Conservation (phyloP, 352 stramenopile genomes). For the Phytophthora vignae region DNA sequence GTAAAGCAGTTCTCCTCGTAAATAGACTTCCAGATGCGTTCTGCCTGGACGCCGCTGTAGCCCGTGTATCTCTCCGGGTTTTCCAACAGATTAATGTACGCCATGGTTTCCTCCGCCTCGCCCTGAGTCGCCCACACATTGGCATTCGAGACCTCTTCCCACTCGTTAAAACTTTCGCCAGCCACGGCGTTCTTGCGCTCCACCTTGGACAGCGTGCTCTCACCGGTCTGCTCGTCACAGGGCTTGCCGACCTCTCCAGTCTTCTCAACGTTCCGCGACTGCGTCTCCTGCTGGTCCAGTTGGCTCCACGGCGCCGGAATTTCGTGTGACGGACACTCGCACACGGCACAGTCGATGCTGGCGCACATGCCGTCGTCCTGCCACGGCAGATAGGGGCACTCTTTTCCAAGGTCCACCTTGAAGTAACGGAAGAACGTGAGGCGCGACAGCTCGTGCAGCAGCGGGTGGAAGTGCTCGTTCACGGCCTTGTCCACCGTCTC, state of each 20-base stretch:
- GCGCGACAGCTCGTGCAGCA: constrained; percentile 78
- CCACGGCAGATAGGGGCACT: constrained; percentile 88
- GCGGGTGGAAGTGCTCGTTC: constrained; percentile 82
- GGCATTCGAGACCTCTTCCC: constrained; percentile 64
- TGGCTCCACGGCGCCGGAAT: constrained; percentile 85
- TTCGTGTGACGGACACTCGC: constrained; percentile 88
- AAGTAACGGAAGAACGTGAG: constrained; percentile 95
- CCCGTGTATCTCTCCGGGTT: constrained; percentile 99
- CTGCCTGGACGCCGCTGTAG: constrained; percentile 93
- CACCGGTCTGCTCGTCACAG: constrained; percentile 75
- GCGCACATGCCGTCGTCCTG: constrained; percentile 92
- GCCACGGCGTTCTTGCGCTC: constrained; percentile 78
- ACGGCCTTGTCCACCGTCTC: constrained; percentile 88
- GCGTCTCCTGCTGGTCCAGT: constrained; percentile 55
- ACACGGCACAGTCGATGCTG: constrained; percentile 91
- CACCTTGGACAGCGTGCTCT: constrained; percentile 79
- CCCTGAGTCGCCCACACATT: constrained; percentile 73
- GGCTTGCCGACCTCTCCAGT: constrained; percentile 38
- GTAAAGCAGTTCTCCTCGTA: constrained; percentile 98
- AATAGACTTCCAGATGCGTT: constrained; percentile 97
- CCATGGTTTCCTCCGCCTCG: constrained; percentile 69
- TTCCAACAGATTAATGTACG: constrained; percentile 96
- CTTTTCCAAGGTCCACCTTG: constrained; percentile 91
- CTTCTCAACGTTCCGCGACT: constrained; percentile 14
- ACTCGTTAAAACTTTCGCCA: constrained; percentile 65